Base-by-base conservation (phyloP, 2,329 filamentous ascomycete genomes). In the Aspergillus japonicus region DNA sequence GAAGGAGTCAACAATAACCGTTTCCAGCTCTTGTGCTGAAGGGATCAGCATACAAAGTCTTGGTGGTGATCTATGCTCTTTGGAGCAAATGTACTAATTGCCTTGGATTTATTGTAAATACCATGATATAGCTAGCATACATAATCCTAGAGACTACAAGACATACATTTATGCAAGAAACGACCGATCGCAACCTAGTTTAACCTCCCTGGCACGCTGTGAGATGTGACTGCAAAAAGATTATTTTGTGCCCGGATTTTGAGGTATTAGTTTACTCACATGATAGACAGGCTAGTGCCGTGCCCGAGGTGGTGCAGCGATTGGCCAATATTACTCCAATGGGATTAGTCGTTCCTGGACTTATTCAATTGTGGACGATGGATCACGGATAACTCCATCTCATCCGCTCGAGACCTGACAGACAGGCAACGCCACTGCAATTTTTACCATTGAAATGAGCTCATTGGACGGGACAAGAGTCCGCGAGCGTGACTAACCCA, bases 111-210 rank as follows among this genome's bases (percentile, higher is more conserved):
- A 35, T 8, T 33, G 42, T 55, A 50, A 23, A 33, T 16, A 23
- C 56, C 29, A 47, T 56, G 48, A 55, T 50, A 53, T 31, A 56
- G n/a, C 51, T 50, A 54, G 57, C 59, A 48, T 56, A 24, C 63
- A 56, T 59, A 16, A 35, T 35, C 33, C 14, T 35, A 35, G 12
- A 16, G 33, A 35, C 12, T 35, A 35, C 2, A 35, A 35, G 11
- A 16, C 12, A 35, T 16, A 35, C 10, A 8, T 29, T 8, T 29
- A 3, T 29, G 7, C 26, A 29, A 29, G 8, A 29, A 29, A 29
- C 2, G 26, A 29, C 8, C 26, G 7, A 29, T 29, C 26, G 26
- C 26, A 29, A 10, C 26, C 26, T 8, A 10, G 2, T 29, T 26
- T 26, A 8, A 8, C 7, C 26, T 29, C 26, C 26, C 26, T 29